phyloP scores from a whole-genome alignment of 2,329 filamentous ascomycete species.

The Ophiosphaerella korrae region DNA sequence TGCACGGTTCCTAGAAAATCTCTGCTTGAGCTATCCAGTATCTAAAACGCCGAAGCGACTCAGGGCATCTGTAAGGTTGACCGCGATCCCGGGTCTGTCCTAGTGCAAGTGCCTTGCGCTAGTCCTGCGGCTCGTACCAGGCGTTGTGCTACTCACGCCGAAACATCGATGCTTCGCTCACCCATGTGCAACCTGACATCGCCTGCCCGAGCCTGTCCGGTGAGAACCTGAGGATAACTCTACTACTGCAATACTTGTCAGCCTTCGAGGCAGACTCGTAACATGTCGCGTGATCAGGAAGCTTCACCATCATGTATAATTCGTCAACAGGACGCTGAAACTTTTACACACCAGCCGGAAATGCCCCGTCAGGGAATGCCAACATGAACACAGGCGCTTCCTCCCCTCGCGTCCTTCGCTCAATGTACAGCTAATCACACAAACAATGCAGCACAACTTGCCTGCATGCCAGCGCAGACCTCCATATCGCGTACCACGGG shows the following conservation, averaged over 20 bases:
- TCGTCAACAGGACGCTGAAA: background rate
- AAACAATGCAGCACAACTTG: too few relatives aligned
- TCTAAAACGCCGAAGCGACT: background rate
- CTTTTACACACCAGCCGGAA: background rate
- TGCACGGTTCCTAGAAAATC: background rate
- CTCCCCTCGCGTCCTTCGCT: too few relatives aligned
- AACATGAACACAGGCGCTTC: too few relatives aligned
- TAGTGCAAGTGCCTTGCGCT: slow-evolving; percentile 2
- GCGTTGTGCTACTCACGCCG: background rate
- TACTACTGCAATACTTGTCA: background rate
- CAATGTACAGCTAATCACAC: too few relatives aligned
- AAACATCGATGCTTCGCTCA: slow-evolving; percentile 1
- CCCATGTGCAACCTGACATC: background rate
- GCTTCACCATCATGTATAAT: background rate
- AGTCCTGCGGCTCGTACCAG: background rate
- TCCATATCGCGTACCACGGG: too few relatives aligned
- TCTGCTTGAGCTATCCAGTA: background rate
- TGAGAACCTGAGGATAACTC: background rate
- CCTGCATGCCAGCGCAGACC: too few relatives aligned
- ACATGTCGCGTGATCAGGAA: background rate
- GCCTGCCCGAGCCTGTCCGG: background rate
- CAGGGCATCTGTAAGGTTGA: background rate
- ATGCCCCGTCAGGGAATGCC: too few relatives aligned
- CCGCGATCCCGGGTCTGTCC: background rate
- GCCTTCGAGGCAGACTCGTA: background rate